Evolutionary conservation across 2,329 filamentous ascomycete species (phyloP), one percentile per base, ranked within the genome.

Genomic region (Tolypocladium ophioglossoides): DNA sequence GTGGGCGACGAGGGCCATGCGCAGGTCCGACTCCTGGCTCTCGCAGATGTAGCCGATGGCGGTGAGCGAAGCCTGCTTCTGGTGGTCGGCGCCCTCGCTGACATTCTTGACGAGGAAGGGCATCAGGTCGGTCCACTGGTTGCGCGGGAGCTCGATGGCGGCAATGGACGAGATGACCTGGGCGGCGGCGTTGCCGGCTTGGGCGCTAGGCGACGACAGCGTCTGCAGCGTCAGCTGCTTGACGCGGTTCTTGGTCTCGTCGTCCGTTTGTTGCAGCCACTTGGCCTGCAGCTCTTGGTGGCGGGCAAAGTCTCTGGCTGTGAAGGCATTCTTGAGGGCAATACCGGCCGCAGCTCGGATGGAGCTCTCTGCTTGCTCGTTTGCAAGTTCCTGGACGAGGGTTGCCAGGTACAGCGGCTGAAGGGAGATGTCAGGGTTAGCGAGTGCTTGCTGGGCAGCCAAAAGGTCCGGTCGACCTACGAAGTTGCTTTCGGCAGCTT

Each of bases 11-110:
- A 96, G 74, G 70, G 87, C 85, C 58, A 88, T 82, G 61, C 94
- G 83, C 52, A 99, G 82, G 57, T 96, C 91, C 50, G 82, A 68
- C 67, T 99, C 94, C 67, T 95, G 90, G 63, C 88, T 92, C 72
- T 99, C 94, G 79, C 94, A 99, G 65, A 99, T 92, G 75, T 94
- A 99, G 63, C 94, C 94, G 71, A 99, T 96, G n/a, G 92, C 87
- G 55, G 90, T 92, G 66, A 99, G 77, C 47, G 92, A 97, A 44
- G 91, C 81, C 76, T 96, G 91, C 79, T 97, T 99, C 70, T 95
- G 84, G 73, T 91, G 84, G 67, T 91, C 87, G 64, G 79, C 82
- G 61, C 92, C 94, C 61, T 85, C 83, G 70, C 89, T 92, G 61
- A 99, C 91, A 71, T 94, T 96, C 72, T 92, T 87, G 61, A 99